These are phyloP conservation scores for Amanita rubescens DNA, from an alignment of 768 basidiomycete species.

Conservation along the genomic window DNA sequence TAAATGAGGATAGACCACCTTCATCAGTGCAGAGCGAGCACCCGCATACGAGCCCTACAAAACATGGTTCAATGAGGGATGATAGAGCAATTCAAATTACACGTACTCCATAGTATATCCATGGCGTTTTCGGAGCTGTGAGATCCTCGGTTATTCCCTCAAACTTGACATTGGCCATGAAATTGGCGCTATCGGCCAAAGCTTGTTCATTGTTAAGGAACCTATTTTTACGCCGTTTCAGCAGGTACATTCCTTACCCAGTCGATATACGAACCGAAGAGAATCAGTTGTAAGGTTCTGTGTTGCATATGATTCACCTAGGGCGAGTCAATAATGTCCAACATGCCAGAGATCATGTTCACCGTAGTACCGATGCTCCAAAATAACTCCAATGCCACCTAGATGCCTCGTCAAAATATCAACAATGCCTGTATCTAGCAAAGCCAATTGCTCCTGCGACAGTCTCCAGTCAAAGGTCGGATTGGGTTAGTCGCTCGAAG, in stretches of 20 bases:
- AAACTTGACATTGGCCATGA: conserved; percentile 79
- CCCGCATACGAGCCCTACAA: conserved; percentile 83
- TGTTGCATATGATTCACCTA: conserved; percentile 73
- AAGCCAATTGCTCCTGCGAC: conserved; percentile 39
- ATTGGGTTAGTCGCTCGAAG: neutral
- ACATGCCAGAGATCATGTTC: conserved; percentile 10
- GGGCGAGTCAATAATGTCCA: conserved; percentile 9
- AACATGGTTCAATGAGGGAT: neutral
- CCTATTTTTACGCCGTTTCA: conserved; percentile 27
- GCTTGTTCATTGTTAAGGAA: conserved; percentile 90
- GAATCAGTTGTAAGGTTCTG: conserved; percentile 74
- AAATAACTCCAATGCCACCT: conserved; percentile 81
- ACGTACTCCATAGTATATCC: conserved; percentile 90
- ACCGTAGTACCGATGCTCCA: conserved; percentile 93
- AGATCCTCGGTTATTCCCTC: conserved; percentile 61
- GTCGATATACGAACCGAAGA: conserved; percentile 43
- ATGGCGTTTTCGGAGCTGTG: conserved; percentile 66
- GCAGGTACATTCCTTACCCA: too few relatives aligned
- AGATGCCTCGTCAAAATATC: conserved; percentile 82
- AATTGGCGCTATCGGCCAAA: conserved; percentile 86
- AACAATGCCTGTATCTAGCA: conserved; percentile 75
- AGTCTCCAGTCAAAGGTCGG: too few relatives aligned
- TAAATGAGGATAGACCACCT: conserved; percentile 78
- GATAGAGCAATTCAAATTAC: neutral
- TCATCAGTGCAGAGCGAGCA: conserved; percentile 90